Percentiles rank a stretch among this genome's conserved stretches.
These are phyloP conservation scores for Dispira simplex DNA, from an alignment of 192 early-diverging fungal species.

Conservation along the genomic window DNA sequence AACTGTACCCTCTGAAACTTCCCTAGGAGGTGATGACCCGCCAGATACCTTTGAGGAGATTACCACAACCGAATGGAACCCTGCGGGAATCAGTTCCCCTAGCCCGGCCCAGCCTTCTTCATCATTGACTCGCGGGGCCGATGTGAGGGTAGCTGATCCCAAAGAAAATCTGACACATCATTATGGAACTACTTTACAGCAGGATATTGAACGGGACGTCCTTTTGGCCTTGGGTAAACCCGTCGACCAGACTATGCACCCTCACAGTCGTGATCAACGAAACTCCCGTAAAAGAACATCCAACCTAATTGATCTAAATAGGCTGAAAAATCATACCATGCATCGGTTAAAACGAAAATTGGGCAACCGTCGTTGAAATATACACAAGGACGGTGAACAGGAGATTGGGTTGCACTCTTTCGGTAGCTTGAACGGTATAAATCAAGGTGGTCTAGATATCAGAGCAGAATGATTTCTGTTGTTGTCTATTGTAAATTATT, in stretches of 20 bases:
- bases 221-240: not conserved
- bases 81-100: not conserved
- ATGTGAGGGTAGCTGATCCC: not conserved
- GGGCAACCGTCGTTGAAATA: not conserved
- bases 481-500: too few relatives aligned
- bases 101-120: not conserved
- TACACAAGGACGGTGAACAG: too few relatives aligned
- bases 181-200: too few relatives aligned
- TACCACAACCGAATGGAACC: too few relatives aligned
- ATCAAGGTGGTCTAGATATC: too few relatives aligned
- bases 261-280: not conserved
- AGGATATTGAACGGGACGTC: constrained; percentile 8
- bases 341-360: not conserved
- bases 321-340: not conserved
- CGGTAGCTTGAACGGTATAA: too few relatives aligned
- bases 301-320: constrained; percentile 3
- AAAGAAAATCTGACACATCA: not conserved
- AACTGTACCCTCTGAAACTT: not conserved
- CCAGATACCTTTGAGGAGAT: constrained; percentile 2
- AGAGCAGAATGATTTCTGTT: too few relatives aligned
- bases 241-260: not conserved
- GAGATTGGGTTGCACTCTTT: too few relatives aligned
- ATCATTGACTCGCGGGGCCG: not conserved
- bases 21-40: not conserved
- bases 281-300: not conserved